Conservation (phyloP, 2,329 filamentous ascomycete species). For the Sordariomycetes sp. region DNA sequence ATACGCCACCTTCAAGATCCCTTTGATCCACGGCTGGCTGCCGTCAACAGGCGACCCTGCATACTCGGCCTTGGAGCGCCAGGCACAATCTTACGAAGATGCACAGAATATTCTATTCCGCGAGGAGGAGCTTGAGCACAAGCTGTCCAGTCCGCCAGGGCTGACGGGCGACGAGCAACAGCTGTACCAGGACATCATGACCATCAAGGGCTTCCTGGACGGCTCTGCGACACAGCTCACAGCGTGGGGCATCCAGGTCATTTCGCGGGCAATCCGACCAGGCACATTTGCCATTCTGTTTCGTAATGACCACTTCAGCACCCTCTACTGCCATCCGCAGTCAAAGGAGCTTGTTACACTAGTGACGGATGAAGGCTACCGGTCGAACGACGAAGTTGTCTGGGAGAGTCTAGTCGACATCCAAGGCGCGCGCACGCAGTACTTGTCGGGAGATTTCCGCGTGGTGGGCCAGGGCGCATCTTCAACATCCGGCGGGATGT, state of each 20-base stretch:
- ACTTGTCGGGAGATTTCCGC: slow-evolving; percentile 85
- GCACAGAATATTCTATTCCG: slow-evolving; percentile 81
- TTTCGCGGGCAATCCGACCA: slow-evolving; percentile 60
- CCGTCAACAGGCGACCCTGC: slow-evolving; percentile 58
- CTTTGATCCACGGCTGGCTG: slow-evolving; percentile 89
- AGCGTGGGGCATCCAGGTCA: slow-evolving; percentile 65
- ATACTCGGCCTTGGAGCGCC: slow-evolving; percentile 61
- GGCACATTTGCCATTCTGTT: slow-evolving; percentile 87
- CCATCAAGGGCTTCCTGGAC: slow-evolving; percentile 75
- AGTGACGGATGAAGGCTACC: slow-evolving; percentile 89
- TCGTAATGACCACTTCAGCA: slow-evolving; percentile 95
- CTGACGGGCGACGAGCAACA: slow-evolving; percentile 67
- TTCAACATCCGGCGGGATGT: slow-evolving; percentile 1
- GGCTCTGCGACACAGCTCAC: slow-evolving; percentile 83
- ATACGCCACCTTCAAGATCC: slow-evolving; percentile 82
- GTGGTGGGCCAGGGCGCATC: slow-evolving; percentile 53
- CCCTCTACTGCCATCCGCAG: slow-evolving; percentile 78
- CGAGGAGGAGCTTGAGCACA: slow-evolving; percentile 80
- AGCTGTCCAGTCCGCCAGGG: slow-evolving; percentile 43
- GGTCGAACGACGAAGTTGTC: slow-evolving; percentile 79
- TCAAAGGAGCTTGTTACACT: slow-evolving; percentile 69
- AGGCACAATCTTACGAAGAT: slow-evolving; percentile 82
- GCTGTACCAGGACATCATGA: slow-evolving; percentile 71
- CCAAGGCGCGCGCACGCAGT: slow-evolving; percentile 71
- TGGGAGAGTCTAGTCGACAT: slow-evolving; percentile 93